Evolutionary conservation across 192 early-diverging fungal genomes (phyloP), one percentile per base, ranked within the genome.

Genomic region (Podila verticillata): DNA sequence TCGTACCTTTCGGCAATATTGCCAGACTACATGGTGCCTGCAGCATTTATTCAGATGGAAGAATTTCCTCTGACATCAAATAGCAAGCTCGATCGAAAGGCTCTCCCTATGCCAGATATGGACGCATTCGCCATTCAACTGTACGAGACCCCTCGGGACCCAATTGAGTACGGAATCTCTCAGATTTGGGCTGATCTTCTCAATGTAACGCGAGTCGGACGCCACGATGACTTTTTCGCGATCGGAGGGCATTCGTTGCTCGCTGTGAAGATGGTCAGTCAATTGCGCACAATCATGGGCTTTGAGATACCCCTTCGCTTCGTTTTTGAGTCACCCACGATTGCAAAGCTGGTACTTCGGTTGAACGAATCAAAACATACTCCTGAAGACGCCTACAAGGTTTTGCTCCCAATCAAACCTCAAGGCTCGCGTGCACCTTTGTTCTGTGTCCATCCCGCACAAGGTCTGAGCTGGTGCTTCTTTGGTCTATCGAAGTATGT

Each of bases 11-110:
- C 82, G 66, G 51, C 61, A 35, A 84, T 82, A 61, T 75, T 94
- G 22, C 90, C 93, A 10, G 70, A 69, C 8, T 94, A 94, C 67
- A 91, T 91, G 61, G 85, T 94, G 35, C 93, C 93, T 4, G 67
- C 82, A n/a, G 48, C 68, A 24, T 75, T 73, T 57, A 59, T 73
- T 12, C 39, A 56, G 5, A 29, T 84, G 56, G 74, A 82, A 12
- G 35, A 6, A 0, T 48, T 85, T 20, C 80, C 80, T 24, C n/a
- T 78, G 29, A 75, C 71, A 31, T 22, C 64, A 24, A 70, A 71
- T 49, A 74, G 72, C 30, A 80, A 84, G 28, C 65, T 81, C 26
- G 62, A 85, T 64, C 68, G 74, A 39, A 72, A 61, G n/a, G 84
- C 74, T 5, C 68, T 84, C 1, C 83, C 74, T 4, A 48, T 32